phyloP scores from a whole-genome alignment of 2,329 filamentous ascomycete genomes.

The Cladosporium oxysporum region DNA sequence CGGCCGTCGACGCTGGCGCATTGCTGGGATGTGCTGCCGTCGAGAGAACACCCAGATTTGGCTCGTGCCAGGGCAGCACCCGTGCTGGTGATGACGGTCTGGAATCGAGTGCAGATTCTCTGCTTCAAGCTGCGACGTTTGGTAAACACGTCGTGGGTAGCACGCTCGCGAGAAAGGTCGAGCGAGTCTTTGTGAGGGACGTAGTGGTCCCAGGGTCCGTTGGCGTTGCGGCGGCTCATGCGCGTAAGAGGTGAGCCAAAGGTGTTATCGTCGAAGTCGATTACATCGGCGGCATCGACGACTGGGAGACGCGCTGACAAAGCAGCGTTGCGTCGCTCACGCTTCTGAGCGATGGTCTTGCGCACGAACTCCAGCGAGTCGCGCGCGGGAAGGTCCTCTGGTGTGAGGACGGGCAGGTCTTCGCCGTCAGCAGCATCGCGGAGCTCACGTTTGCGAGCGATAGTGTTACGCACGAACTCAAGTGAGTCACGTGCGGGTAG shows the following conservation, averaged over 20 bases:
- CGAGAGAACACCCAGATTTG: background rate
- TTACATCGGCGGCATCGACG: background rate
- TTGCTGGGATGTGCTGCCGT: background rate
- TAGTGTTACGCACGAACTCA: background rate
- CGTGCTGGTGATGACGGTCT: background rate
- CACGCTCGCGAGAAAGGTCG: background rate
- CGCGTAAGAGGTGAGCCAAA: background rate
- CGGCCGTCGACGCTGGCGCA: background rate
- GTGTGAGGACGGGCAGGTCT: background rate
- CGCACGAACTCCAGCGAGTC: slow-evolving; percentile 9
- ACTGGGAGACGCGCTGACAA: background rate
- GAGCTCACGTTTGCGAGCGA: background rate
- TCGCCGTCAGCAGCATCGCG: background rate
- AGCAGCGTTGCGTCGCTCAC: background rate
- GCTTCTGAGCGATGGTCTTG: background rate
- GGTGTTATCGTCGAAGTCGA: background rate
- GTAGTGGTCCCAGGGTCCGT: background rate
- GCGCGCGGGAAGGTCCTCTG: background rate
- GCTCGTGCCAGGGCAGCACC: background rate
- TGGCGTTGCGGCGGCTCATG: background rate
- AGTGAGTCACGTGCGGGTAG: background rate
- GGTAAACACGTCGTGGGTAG: background rate
- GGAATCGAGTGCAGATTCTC: background rate
- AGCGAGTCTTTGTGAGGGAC: background rate
- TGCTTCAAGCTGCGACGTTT: background rate